Conservation (phyloP, 2,329 filamentous ascomycete species). For the Aspergillus flavus region DNA sequence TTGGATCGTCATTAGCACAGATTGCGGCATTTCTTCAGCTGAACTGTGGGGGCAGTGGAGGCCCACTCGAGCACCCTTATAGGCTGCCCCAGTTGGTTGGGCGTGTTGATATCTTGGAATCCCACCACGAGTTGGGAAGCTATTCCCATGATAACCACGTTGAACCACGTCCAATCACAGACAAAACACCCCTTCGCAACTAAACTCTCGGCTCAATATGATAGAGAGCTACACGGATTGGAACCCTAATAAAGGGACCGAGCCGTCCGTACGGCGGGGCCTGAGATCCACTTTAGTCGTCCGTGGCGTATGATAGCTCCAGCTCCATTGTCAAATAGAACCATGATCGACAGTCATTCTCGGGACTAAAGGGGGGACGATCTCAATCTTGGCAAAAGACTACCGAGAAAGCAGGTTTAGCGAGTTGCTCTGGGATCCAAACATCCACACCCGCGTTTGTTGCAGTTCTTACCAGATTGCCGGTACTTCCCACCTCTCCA, state of each 20-base stretch:
- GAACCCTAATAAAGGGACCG: background rate
- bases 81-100: background rate
- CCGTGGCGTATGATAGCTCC: background rate
- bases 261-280: background rate
- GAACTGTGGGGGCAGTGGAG: constrained; percentile 3
- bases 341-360: background rate
- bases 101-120: too few relatives aligned
- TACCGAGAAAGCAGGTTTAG: background rate
- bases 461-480: background rate
- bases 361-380: background rate
- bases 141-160: too few relatives aligned
- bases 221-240: too few relatives aligned
- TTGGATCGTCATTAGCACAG: background rate
- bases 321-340: background rate
- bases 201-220: too few relatives aligned
- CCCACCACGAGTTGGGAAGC: too few relatives aligned
- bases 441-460: too few relatives aligned
- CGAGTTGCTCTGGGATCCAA: background rate
- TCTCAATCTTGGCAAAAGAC: background rate
- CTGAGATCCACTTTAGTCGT: background rate
- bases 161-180: too few relatives aligned
- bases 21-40: constrained; percentile 7
- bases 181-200: too few relatives aligned
- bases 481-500: background rate
- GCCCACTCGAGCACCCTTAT: too few relatives aligned